Percentiles rank a stretch among this genome's conserved stretches.
phyloP scores from a whole-genome alignment of 768 basidiomycete genomes.

The Termitomyces sp. region DNA sequence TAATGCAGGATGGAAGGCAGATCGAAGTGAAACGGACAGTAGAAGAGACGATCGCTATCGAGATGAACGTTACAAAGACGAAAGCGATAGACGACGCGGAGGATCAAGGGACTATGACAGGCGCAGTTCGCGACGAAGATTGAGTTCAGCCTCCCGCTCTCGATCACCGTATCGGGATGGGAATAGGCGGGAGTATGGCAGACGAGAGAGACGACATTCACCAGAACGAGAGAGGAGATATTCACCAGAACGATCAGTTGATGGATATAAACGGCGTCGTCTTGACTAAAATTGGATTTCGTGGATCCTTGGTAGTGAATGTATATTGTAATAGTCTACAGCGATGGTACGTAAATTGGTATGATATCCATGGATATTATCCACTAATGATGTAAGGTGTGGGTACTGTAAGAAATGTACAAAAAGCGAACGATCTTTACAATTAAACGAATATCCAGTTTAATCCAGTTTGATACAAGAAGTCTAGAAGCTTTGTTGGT shows the following conservation, averaged over 20 bases:
- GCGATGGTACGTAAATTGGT: neutral
- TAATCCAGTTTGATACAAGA: neutral
- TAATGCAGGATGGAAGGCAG: constrained; percentile 20
- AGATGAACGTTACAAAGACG: constrained; percentile 1
- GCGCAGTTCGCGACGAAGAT: constrained; percentile 19
- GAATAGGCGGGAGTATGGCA: constrained; percentile 15
- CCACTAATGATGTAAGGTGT: neutral
- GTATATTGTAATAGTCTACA: neutral
- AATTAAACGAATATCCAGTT: neutral
- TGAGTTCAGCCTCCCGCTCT: constrained; percentile 23
- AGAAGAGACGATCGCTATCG: constrained; percentile 18
- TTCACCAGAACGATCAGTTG: constrained; percentile 17
- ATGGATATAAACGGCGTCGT: constrained; percentile 46
- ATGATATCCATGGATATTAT: neutral
- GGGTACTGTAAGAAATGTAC: neutral
- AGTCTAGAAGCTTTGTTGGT: neutral
- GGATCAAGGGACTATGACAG: constrained; percentile 20
- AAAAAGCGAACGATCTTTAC: neutral
- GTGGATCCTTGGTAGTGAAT: neutral
- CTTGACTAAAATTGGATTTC: constrained; percentile 33
- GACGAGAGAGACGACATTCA: constrained; percentile 23
- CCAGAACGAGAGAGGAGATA: constrained; percentile 13
- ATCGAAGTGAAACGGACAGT: constrained; percentile 16
- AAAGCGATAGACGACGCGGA: constrained; percentile 3
- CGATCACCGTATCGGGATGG: constrained; percentile 22